A percentile compares a stretch with the other conserved stretches of the same genome.
Evolutionary conservation across 164 flowering plant species (phyloP).

Genomic region (Hamamelis virginiana): DNA sequence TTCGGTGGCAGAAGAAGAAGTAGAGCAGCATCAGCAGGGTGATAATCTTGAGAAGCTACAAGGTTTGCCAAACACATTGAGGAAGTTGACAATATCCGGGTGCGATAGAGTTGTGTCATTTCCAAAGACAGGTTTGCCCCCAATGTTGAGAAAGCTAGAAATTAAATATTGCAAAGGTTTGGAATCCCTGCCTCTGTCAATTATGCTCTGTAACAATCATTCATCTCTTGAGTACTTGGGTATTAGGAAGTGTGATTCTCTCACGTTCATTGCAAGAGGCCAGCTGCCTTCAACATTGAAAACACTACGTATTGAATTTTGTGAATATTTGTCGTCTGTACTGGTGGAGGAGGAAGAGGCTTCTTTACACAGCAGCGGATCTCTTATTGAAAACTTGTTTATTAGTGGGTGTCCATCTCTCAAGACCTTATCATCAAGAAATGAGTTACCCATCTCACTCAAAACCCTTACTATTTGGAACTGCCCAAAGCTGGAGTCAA

Average conservation of each 20-base stretch:
- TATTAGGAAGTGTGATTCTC: too few relatives aligned
- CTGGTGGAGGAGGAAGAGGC: too few relatives aligned
- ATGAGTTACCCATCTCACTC: not conserved
- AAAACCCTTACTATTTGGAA: not conserved
- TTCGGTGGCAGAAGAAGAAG: too few relatives aligned
- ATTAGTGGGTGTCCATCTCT: not conserved
- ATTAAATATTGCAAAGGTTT: constrained; percentile 3
- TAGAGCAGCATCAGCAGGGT: not conserved
- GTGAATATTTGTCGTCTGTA: too few relatives aligned
- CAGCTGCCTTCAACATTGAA: too few relatives aligned
- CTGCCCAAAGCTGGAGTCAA: not conserved
- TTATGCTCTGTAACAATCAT: too few relatives aligned
- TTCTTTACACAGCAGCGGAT: too few relatives aligned
- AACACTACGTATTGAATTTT: too few relatives aligned
- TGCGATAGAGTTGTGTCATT: not conserved
- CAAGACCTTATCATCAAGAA: not conserved
- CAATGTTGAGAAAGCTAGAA: not conserved
- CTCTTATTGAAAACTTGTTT: not conserved
- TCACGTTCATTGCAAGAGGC: too few relatives aligned
- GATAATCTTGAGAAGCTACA: not conserved
- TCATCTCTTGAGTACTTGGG: too few relatives aligned
- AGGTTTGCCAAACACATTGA: not conserved
- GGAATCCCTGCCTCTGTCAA: too few relatives aligned
- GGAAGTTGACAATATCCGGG: not conserved
- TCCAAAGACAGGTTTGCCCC: not conserved